Evolutionary conservation across 2,329 filamentous ascomycete species (phyloP).

Genomic region (Lecanosticta acicola): DNA sequence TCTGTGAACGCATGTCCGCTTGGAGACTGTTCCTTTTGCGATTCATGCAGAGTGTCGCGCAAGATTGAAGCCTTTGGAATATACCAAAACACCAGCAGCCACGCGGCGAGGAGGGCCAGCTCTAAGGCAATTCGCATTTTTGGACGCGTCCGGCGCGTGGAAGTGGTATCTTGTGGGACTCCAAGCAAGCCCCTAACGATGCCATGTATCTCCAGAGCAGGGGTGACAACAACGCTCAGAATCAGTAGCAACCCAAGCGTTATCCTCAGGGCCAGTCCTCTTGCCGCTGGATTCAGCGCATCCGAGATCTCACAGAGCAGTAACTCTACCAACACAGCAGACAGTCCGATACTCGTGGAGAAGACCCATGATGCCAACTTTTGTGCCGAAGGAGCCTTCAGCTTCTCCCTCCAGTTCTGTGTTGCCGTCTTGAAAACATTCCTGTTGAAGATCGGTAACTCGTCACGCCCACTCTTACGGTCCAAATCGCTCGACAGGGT

Average conservation of each 20-base stretch:
- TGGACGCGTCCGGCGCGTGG: constrained; percentile 52
- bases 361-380: constrained; percentile 55
- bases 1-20: constrained; percentile 47
- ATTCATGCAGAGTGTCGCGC: constrained; percentile 37
- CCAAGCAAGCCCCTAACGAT: constrained; percentile 47
- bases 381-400: constrained; percentile 28
- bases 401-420: constrained; percentile 13
- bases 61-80: constrained; percentile 34
- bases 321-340: constrained; percentile 70
- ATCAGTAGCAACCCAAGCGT: constrained; percentile 67
- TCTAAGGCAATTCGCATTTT: constrained; percentile 50
- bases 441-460: constrained; percentile 52
- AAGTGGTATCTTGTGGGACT: constrained; percentile 58
- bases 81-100: constrained; percentile 71
- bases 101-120: constrained; percentile 55
- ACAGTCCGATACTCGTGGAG: constrained; percentile 68
- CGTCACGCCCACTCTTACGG: constrained; percentile 57
- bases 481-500: constrained; percentile 52
- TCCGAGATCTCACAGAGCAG: constrained; percentile 81
- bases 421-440: constrained; percentile 39
- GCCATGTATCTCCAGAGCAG: constrained; percentile 67
- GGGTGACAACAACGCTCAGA: constrained; percentile 67
- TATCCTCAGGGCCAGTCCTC: constrained; percentile 61
- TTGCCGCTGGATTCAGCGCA: constrained; percentile 61
- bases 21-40: constrained; percentile 30